Percentiles rank a stretch among this genome's conserved stretches.
Evolutionary conservation across 148 eudicot species (phyloP).

Genomic region (Rhododendron ferrugineum): DNA sequence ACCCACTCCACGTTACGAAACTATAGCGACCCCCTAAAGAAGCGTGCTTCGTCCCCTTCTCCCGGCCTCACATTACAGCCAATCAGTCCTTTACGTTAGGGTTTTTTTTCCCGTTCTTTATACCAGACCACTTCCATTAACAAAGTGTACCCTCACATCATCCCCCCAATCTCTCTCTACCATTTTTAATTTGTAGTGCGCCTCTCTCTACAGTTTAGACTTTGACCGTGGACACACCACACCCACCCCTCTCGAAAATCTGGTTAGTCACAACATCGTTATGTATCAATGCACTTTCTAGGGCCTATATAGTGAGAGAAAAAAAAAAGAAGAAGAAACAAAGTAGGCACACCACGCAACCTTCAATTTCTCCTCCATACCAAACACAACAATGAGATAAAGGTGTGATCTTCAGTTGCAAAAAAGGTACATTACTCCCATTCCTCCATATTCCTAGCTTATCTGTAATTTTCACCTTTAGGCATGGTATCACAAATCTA

Average conservation of each 20-base stretch:
- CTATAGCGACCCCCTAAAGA: not conserved
- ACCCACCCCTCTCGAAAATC: constrained; percentile 15
- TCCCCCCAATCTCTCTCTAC: not conserved
- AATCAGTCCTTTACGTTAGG: not conserved
- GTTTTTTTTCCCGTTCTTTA: not conserved
- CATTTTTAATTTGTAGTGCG: not conserved
- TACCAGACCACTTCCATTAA: not conserved
- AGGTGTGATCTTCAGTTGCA: constrained; percentile 18
- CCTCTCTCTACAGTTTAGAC: constrained; percentile 15
- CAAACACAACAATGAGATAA: constrained; percentile 7
- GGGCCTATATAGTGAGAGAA: constrained; percentile 3
- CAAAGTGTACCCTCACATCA: not conserved
- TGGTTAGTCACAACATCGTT: constrained; percentile 27
- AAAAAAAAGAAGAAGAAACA: not conserved
- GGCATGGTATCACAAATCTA: constrained; percentile 3
- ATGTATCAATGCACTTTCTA: not conserved
- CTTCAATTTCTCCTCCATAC: constrained; percentile 15
- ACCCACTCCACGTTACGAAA: not conserved
- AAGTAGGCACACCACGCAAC: not conserved
- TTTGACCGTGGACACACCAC: constrained; percentile 19
- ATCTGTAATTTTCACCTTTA: constrained; percentile 10
- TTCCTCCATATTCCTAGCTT: not conserved
- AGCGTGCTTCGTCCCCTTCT: not conserved
- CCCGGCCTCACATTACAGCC: not conserved
- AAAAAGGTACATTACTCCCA: constrained; percentile 19